Conservation (phyloP, 768 basidiomycete genomes). For the Macrolepiota dolichaula region DNA sequence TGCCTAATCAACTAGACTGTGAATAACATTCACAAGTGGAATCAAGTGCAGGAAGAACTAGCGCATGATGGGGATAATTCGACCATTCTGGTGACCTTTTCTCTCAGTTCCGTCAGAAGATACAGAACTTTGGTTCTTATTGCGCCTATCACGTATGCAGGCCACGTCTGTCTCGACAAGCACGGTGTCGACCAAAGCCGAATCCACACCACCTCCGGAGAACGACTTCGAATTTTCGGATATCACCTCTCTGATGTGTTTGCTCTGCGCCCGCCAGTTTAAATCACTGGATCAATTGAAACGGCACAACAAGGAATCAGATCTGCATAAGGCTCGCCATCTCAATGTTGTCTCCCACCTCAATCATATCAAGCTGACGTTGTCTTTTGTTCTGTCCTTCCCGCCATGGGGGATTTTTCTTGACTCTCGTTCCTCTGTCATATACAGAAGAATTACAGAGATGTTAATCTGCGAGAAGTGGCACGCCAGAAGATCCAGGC, state of each 20-base stretch:
- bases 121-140: conserved; percentile 9
- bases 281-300: conserved; percentile 81
- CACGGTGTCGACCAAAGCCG: conserved; percentile 9
- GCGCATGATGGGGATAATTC: conserved; percentile 5
- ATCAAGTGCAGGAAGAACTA: conserved; percentile 89
- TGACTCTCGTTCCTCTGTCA: conserved; percentile 11
- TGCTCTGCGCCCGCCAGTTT: conserved; percentile 93
- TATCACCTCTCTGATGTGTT: conserved; percentile 66
- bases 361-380: conserved; percentile 27
- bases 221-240: conserved; percentile 84
- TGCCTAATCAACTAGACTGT: conserved; percentile 52
- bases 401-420: neutral
- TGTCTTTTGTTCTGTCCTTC: conserved; percentile 10
- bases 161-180: conserved; percentile 8
- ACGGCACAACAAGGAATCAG: conserved; percentile 91
- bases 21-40: conserved; percentile 96
- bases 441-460: conserved; percentile 81
- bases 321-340: conserved; percentile 85
- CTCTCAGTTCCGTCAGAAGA: conserved; percentile 15
- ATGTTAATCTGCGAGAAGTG: conserved; percentile 65
- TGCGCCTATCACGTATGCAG: conserved; percentile 10
- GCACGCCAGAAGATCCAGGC: conserved; percentile 65
- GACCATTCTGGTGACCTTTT: conserved; percentile 29
- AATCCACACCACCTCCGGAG: conserved; percentile 36
- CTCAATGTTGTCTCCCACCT: conserved; percentile 33